Conservation (phyloP, 2,329 filamentous ascomycete species). For the Fusarium redolens region DNA sequence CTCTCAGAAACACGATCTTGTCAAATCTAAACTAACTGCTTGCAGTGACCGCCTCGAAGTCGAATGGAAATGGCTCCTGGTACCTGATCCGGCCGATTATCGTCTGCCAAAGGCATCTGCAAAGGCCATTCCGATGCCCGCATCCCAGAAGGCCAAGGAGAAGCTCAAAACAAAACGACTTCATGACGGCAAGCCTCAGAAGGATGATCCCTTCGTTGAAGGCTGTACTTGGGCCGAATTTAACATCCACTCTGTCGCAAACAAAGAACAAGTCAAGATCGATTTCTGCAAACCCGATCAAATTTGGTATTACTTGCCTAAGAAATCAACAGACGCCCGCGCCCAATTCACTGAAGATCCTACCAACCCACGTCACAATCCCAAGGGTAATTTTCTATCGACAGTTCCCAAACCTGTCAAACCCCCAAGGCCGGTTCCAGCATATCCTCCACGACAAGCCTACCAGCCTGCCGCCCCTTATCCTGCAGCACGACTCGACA, state of each 20-base stretch:
- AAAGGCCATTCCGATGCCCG: conserved; percentile 77
- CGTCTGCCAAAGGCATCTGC: conserved; percentile 79
- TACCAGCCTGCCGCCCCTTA: conserved; percentile 40
- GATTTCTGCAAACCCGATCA: conserved; percentile 79
- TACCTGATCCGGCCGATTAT: conserved; percentile 77
- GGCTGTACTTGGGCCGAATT: conserved; percentile 85
- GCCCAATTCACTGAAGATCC: conserved; percentile 90
- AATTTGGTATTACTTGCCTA: conserved; percentile 90
- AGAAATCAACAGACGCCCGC: conserved; percentile 87
- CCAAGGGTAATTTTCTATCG: conserved; percentile 78
- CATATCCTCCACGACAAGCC: conserved; percentile 39
- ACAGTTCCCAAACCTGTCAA: conserved; percentile 70
- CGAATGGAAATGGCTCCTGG: conserved; percentile 84
- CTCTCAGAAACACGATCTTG: not conserved
- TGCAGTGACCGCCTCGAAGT: conserved; percentile 78
- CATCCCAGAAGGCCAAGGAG: conserved; percentile 70
- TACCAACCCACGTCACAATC: conserved; percentile 67
- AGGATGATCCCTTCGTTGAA: conserved; percentile 74
- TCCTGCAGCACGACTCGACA: conserved; percentile 49
- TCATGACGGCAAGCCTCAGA: conserved; percentile 70
- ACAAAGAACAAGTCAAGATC: conserved; percentile 73
- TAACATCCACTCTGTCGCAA: conserved; percentile 68
- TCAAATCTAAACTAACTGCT: conserved; percentile 53
- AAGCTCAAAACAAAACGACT: conserved; percentile 75
- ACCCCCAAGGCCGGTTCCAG: conserved; percentile 54